Conservation (phyloP, 1,139 yeast species). For the Yamadazyma aaseri region DNA sequence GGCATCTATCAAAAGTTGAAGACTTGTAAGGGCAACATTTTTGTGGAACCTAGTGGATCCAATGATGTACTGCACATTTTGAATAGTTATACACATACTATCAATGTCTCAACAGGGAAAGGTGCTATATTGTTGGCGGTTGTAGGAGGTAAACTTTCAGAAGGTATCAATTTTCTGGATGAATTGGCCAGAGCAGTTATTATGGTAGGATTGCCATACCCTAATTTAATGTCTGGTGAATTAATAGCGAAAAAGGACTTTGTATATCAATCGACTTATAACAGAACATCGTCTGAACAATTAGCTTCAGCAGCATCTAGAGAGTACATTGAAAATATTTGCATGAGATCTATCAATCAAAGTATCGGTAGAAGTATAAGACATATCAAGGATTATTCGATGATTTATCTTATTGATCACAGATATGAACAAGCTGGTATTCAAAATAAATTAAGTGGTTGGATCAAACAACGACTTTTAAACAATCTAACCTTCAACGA, state of each 20-base stretch:
- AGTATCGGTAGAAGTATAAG: conserved; percentile 92
- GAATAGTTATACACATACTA: conserved; percentile 43
- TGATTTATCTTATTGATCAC: conserved; percentile 67
- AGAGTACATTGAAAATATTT: conserved; percentile 77
- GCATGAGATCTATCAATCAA: conserved; percentile 92
- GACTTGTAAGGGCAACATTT: conserved; percentile 39
- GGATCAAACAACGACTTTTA: conserved; percentile 59
- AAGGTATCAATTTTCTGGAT: conserved; percentile 90
- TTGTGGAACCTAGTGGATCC: conserved; percentile 54
- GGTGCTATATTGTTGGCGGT: conserved; percentile 82
- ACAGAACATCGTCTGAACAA: conserved; percentile 38
- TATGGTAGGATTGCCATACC: conserved; percentile 89
- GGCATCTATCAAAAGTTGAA: conserved; percentile 33
- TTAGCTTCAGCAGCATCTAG: conserved; percentile 48
- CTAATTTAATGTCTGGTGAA: conserved; percentile 83
- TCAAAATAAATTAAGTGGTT: conserved; percentile 64
- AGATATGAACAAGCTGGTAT: conserved; percentile 54
- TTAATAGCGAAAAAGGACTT: conserved; percentile 69
- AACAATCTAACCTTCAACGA: conserved; percentile 10
- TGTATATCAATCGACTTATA: conserved; percentile 48
- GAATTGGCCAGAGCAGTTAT: conserved; percentile 82
- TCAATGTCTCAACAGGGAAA: conserved; percentile 20
- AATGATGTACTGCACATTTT: conserved; percentile 46
- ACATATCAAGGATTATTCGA: conserved; percentile 78
- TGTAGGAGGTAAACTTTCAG: conserved; percentile 92